Percentiles rank a stretch among this genome's conserved stretches.
These are phyloP conservation scores for Calocybe cyanea DNA, from an alignment of 768 basidiomycete genomes.

Conservation along the genomic window DNA sequence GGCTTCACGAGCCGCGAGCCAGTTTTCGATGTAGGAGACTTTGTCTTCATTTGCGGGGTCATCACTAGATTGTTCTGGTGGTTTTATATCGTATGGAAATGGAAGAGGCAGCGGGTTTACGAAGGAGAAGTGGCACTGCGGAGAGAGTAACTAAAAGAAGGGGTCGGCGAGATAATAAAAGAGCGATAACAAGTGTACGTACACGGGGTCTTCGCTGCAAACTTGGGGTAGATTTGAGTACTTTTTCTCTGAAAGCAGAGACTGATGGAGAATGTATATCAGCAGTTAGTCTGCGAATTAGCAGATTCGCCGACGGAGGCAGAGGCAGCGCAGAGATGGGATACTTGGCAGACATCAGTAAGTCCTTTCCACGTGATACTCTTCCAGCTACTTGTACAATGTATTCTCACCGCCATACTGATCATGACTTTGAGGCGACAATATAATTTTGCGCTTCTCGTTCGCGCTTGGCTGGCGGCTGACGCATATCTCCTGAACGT, in stretches of 20 bases:
- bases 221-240: constrained; percentile 53
- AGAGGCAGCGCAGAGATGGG: constrained; percentile 52
- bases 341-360: constrained; percentile 18
- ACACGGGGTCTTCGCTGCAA: constrained; percentile 65
- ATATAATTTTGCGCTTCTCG: too few relatives aligned
- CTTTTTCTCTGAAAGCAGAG: constrained; percentile 44
- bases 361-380: too few relatives aligned
- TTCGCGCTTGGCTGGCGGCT: too few relatives aligned
- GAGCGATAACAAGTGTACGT: constrained; percentile 10
- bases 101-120: constrained; percentile 77
- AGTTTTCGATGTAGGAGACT: constrained; percentile 66
- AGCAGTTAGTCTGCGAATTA: constrained; percentile 50
- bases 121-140: constrained; percentile 69
- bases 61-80: constrained; percentile 42
- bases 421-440: too few relatives aligned
- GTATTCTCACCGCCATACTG: too few relatives aligned
- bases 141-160: constrained; percentile 37
- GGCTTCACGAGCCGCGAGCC: constrained; percentile 69
- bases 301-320: constrained; percentile 35
- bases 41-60: constrained; percentile 40
- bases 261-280: constrained; percentile 55
- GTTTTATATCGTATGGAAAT: constrained; percentile 77
- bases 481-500: too few relatives aligned
- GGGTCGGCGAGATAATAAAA: neutral
- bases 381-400: too few relatives aligned